Base-by-base conservation (phyloP, 495 filamentous ascomycete species). In the Talaromyces proteolyticus region DNA sequence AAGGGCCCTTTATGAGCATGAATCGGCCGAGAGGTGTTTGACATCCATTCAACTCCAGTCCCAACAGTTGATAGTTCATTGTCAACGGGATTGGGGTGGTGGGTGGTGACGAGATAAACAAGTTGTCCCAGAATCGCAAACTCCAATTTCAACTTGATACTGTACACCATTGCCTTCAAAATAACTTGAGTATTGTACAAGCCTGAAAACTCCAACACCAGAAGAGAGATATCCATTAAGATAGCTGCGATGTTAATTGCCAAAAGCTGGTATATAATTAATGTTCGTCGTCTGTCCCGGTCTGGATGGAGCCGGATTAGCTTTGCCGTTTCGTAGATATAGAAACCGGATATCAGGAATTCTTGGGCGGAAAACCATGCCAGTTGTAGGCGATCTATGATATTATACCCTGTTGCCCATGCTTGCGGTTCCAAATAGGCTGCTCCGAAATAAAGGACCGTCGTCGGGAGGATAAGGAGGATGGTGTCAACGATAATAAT, bases 101-200 rank as follows among this genome's bases (percentile, higher is more conserved):
- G n/a, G n/a, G n/a, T n/a, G n/a, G n/a, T n/a, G 14, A 69, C 65
- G 6, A 73, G 51, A 51, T 68, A 58, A 20, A 70, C 61, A 53
- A 82, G 59, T n/a, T 70, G 70, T 45, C 80, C 78, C 22, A 80
- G 67, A 24, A 79, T 63, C 25, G 59, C 64, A 49, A 76, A 74
- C 51, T 81, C 76, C 48, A 76, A 53, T 47, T 72, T 73, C 34
- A 79, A 56, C 58, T 81, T 82, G 38, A 79, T 53, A 58, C 72
- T 76, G 56, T 74, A 77, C 0, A 70, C 56, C 25, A 73, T 50
- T 3, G 56, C 54, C 49, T 74, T 74, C 53, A 64, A 66, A 41
- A 64, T 62, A 3, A 66, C 67, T 50, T 77, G 61, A 23, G 77
- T 56, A 21, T 58, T 49, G 39, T 64, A 72, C 4, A 61, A 41